These are phyloP conservation scores for Pyrus betulifolia DNA, from an alignment of 306 rosid species.

Conservation along the genomic window DNA sequence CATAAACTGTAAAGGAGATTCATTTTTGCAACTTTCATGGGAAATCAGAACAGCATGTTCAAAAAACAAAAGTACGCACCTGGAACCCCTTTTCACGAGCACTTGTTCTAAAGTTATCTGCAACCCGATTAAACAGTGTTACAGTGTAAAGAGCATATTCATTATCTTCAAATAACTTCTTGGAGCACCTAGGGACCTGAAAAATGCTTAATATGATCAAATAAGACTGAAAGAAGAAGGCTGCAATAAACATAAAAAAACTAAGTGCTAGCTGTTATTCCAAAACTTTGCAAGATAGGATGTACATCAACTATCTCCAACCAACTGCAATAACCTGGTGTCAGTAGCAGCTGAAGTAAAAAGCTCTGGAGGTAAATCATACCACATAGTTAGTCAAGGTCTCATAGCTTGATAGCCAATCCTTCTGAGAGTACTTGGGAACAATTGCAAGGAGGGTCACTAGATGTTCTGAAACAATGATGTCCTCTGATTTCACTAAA, in stretches of 20 bases:
- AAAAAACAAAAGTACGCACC: constrained; percentile 36
- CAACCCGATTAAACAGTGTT: constrained; percentile 76
- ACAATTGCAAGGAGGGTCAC: constrained; percentile 80
- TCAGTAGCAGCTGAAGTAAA: constrained; percentile 6
- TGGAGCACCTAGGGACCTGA: constrained; percentile 90
- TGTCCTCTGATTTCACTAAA: constrained; percentile 85
- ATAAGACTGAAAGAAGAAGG: constrained; percentile 20
- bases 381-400: constrained; percentile 86
- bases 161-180: constrained; percentile 81
- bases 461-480: constrained; percentile 68
- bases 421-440: constrained; percentile 90
- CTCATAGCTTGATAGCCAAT: constrained; percentile 87
- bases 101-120: constrained; percentile 78
- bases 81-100: constrained; percentile 87
- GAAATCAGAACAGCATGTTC: constrained; percentile 9
- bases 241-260: constrained; percentile 2
- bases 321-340: background rate
- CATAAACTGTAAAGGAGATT: background rate
- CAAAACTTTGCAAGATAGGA: constrained; percentile 8
- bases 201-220: constrained; percentile 30
- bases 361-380: constrained; percentile 15
- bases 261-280: constrained; percentile 5
- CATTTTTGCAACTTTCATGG: background rate
- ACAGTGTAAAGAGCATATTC: constrained; percentile 89
- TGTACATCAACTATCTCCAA: constrained; percentile 14